Percentiles rank a stretch among this genome's conserved stretches.
These are phyloP conservation scores for Cercospora zeina DNA, from an alignment of 2,329 filamentous ascomycete genomes.

Conservation along the genomic window DNA sequence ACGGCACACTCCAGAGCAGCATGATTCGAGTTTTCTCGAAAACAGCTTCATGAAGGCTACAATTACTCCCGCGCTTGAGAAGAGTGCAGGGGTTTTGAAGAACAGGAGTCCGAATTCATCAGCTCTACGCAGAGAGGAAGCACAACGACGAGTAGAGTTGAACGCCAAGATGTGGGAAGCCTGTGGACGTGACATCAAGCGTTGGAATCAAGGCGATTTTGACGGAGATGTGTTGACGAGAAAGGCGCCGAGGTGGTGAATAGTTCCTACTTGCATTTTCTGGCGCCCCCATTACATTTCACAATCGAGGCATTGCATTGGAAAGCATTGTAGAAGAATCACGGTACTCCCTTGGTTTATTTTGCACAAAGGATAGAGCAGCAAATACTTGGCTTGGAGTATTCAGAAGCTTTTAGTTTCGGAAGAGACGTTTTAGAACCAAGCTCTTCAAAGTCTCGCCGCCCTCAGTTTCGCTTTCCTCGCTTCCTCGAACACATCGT, in stretches of 20 bases:
- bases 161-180: constrained; percentile 37
- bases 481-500: constrained; percentile 19
- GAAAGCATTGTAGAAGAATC: not conserved
- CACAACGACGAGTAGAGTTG: constrained; percentile 24
- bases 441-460: not conserved
- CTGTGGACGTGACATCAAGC: constrained; percentile 37
- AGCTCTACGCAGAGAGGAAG: constrained; percentile 14
- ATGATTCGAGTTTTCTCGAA: constrained; percentile 14
- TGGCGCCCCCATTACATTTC: not conserved
- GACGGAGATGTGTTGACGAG: constrained; percentile 33
- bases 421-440: no score
- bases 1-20: constrained; percentile 11
- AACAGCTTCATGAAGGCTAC: constrained; percentile 18
- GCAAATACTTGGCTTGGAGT: not conserved
- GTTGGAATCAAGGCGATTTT: constrained; percentile 43
- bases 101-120: constrained; percentile 6
- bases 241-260: constrained; percentile 39
- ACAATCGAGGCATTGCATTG: not conserved
- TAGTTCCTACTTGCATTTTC: not conserved
- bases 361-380: not conserved
- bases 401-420: no score
- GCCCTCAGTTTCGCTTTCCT: constrained; percentile 4
- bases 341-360: not conserved
- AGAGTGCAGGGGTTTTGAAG: constrained; percentile 1
- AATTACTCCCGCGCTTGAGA: constrained; percentile 4